Base-by-base conservation (phyloP, 495 filamentous ascomycete species). In the Annulohypoxylon nitens region DNA sequence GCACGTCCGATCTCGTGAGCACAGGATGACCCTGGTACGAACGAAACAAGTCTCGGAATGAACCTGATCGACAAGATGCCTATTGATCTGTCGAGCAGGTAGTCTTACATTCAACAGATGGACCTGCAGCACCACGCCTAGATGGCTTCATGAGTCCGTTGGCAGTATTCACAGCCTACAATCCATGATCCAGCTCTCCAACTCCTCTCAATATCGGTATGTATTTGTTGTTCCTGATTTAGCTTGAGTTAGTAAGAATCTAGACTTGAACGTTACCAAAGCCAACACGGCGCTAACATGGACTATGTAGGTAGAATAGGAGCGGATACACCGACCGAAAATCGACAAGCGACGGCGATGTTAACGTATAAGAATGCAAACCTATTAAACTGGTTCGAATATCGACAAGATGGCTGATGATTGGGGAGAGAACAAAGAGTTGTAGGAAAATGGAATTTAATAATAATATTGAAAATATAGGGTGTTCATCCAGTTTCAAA, bases 401-500 rank as follows among this genome's bases (percentile, higher is more conserved):
- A 20, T 47, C 5, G 12, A 5, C 39, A 43, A 30, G 30, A 6
- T 30, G 30, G 5, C 18, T 47, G 43, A 20, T 16, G 12, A 20
- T 47, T 47, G 43, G 16, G n/a, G 8, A 18, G 16, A 47, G 4
- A 20, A 16, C 8, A 18, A 8, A 47, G 30, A 47, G 43, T 20
- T 20, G 18, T 47, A 20, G 41, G 18, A 47, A 47, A 47, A 20
- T 20, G 43, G 7, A n/a, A 16, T 18, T 12, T 47, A 2, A 18
- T 20, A 45, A 45, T 45, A 47, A 20, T 47, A 18, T 14, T 47
- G 43, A 20, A 47, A 16, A 47, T 57, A 57, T 57, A 47, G 16
- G 43, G n/a, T 18, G 43, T 18, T 47, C n/a, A 37, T 37, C 14
- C 30, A 30, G 30, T 37, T 54, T 30, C 25, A 37, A 57, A 7